phyloP scores from a whole-genome alignment of 257 asterid species.

The Solanum infundibuliforme region DNA sequence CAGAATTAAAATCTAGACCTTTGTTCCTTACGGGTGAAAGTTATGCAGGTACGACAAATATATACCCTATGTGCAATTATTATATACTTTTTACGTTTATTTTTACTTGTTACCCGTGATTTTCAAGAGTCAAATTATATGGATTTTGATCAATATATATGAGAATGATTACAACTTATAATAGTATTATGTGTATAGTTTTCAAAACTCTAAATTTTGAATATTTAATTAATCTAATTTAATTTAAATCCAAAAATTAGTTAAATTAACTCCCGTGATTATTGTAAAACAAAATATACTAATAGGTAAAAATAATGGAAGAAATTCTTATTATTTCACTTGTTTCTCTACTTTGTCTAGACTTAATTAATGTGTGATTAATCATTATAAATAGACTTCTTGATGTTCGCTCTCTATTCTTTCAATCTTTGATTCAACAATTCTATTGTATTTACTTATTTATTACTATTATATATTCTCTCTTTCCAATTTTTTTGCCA shows the following conservation, averaged over 20 bases:
- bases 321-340: background rate
- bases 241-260: too few species aligned
- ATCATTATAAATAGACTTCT: background rate
- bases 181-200: background rate
- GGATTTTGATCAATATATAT: background rate
- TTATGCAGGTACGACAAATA: constrained; percentile 18
- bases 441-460: background rate
- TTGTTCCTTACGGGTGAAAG: constrained; percentile 34
- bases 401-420: background rate
- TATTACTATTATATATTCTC: background rate
- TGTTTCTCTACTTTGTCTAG: background rate
- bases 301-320: background rate
- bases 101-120: too few species aligned
- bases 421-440: background rate
- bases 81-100: too few species aligned
- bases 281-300: too few species aligned
- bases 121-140: background rate
- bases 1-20: constrained; percentile 10
- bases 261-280: background rate
- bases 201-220: too few species aligned
- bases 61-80: background rate
- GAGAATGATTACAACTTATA: background rate
- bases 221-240: too few species aligned
- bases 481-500: too few species aligned
- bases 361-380: background rate